phyloP scores from a whole-genome alignment of 2,329 filamentous ascomycete genomes.

The Neoarthrinium moseri region DNA sequence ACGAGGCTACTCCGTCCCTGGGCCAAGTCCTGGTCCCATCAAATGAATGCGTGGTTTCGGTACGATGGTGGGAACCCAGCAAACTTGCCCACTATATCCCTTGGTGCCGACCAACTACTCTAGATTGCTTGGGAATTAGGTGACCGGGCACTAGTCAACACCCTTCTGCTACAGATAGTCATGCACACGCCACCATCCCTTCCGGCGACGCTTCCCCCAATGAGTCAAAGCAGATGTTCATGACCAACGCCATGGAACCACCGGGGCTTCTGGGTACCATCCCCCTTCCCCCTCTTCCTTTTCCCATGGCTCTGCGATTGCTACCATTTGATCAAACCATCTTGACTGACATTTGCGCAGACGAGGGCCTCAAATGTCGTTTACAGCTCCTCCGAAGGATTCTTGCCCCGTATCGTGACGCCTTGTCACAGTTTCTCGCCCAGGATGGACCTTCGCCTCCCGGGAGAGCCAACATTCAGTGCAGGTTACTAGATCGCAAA shows the following conservation, averaged over 20 bases:
- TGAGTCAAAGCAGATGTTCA: too few species aligned
- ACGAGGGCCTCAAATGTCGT: too few species aligned
- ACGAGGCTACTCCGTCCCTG: constrained; percentile 23
- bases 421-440: background rate
- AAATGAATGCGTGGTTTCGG: background rate
- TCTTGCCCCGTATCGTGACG: background rate
- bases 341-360: background rate
- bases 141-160: background rate
- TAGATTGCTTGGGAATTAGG: constrained; percentile 1
- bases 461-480: background rate
- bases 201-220: too few species aligned
- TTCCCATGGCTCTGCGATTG: background rate
- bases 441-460: background rate
- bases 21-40: constrained; percentile 9
- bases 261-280: background rate
- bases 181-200: background rate
- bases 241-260: background rate
- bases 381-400: too few species aligned
- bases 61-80: background rate
- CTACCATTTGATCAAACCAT: background rate
- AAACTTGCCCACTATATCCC: background rate
- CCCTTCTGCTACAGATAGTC: background rate
- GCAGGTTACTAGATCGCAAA: background rate
- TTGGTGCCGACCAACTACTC: background rate
- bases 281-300: background rate